Conservation (phyloP, 2,329 filamentous ascomycete species). For the Aureobasidium sp. region DNA sequence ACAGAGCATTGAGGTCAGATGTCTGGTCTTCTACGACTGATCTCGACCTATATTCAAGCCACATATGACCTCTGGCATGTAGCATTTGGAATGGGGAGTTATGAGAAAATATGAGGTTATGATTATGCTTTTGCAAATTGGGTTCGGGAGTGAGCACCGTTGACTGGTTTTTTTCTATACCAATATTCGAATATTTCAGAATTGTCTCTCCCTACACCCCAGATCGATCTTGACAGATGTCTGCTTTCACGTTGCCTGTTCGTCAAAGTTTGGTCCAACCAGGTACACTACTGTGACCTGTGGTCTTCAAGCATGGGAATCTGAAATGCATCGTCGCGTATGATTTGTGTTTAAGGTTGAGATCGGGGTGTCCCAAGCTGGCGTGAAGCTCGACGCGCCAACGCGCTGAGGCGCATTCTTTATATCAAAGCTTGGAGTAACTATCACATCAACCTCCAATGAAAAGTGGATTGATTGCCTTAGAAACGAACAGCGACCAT, state of each 20-base stretch:
- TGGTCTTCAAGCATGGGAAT: background rate
- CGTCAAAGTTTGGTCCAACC: background rate
- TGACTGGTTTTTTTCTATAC: background rate
- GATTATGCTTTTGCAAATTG: background rate
- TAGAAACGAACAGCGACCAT: background rate
- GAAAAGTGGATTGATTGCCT: background rate
- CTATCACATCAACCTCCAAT: background rate
- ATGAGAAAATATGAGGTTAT: background rate
- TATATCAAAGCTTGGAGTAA: background rate
- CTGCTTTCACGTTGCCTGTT: background rate
- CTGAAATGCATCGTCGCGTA: background rate
- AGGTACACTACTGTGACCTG: background rate
- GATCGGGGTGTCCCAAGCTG: background rate
- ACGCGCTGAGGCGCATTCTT: background rate
- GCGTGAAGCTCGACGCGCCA: background rate
- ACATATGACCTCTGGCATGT: background rate
- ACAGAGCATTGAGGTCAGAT: slow-evolving; percentile 48
- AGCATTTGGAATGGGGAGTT: background rate
- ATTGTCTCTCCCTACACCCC: background rate
- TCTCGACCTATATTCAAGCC: too few relatives aligned
- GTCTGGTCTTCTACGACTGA: slow-evolving; percentile 59
- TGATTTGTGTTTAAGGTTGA: slow-evolving; percentile 5
- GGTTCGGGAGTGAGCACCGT: background rate
- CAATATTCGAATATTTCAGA: background rate
- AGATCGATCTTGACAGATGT: background rate